These are phyloP conservation scores for Lolium multiflorum DNA, from an alignment of 176 grass and related monocot genomes.

Conservation along the genomic window DNA sequence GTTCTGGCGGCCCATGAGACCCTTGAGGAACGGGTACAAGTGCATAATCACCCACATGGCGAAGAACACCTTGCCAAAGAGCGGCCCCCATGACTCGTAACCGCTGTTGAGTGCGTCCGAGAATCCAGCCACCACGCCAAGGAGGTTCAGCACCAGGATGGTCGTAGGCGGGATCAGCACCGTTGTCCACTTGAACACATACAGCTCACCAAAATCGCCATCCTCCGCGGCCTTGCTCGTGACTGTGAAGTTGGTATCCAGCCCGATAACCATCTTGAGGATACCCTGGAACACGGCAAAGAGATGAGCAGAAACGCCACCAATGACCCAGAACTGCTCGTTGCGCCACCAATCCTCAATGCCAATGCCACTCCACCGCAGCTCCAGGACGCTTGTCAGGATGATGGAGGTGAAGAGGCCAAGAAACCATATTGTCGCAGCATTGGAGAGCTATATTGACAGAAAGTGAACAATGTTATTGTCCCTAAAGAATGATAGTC, in stretches of 20 bases:
- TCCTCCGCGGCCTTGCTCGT: slow-evolving; percentile 83
- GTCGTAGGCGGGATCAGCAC: slow-evolving; percentile 91
- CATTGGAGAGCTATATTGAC: slow-evolving; percentile 71
- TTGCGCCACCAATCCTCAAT: slow-evolving; percentile 99
- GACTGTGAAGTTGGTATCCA: slow-evolving; percentile 98
- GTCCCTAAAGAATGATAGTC: not conserved
- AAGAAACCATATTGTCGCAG: slow-evolving; percentile 89
- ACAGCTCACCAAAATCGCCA: slow-evolving; percentile 77
- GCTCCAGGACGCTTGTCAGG: slow-evolving; percentile 79
- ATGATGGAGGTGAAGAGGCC: slow-evolving; percentile 95
- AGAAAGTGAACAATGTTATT: slow-evolving; percentile 21
- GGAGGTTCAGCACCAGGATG: slow-evolving; percentile 88
- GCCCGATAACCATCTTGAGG: slow-evolving; percentile 86
- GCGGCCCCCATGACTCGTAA: slow-evolving; percentile 92
- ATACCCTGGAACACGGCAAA: slow-evolving; percentile 98
- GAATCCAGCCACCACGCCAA: slow-evolving; percentile 88
- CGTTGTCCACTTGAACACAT: slow-evolving; percentile 97
- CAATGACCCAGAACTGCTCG: slow-evolving; percentile 98
- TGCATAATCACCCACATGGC: slow-evolving; percentile 98
- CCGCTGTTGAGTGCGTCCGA: slow-evolving; percentile 93
- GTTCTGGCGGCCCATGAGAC: slow-evolving; percentile 97
- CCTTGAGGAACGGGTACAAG: slow-evolving; percentile 97
- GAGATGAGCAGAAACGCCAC: slow-evolving; percentile 88
- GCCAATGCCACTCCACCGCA: slow-evolving; percentile 92
- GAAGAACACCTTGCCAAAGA: slow-evolving; percentile 99